Percentiles rank a stretch among this genome's conserved stretches.
Conservation (phyloP, 441 rosid species). For the Geranium incanum region DNA sequence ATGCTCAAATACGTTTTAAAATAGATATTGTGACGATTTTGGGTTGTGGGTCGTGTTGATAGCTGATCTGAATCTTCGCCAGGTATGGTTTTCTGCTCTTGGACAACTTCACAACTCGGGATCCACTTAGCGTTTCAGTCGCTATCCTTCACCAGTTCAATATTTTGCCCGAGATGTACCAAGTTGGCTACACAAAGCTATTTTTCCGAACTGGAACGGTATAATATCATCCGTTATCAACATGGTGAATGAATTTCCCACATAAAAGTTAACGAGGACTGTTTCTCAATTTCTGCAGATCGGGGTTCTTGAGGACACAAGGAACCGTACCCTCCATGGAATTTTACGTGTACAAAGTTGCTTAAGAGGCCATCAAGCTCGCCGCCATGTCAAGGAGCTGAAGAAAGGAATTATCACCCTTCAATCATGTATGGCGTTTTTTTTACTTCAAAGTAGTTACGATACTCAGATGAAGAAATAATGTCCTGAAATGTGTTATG, state of each 20-base stretch:
- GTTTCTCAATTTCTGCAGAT: conserved; percentile 47
- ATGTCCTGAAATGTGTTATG: background rate
- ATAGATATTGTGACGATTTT: conserved; percentile 5
- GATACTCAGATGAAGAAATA: conserved; percentile 4
- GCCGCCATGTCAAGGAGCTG: conserved; percentile 51
- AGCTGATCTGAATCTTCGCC: conserved; percentile 22
- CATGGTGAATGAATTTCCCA: background rate
- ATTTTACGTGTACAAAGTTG: conserved; percentile 90
- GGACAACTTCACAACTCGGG: conserved; percentile 68
- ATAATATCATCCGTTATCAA: conserved; percentile 6
- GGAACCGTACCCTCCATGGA: conserved; percentile 90
- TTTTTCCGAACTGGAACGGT: conserved; percentile 98
- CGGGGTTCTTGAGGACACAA: conserved; percentile 95
- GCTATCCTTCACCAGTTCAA: conserved; percentile 97
- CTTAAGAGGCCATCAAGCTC: conserved; percentile 92
- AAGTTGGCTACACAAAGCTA: conserved; percentile 94
- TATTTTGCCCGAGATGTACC: conserved; percentile 97
- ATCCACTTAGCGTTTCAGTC: conserved; percentile 90
- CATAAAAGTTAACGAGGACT: conserved; percentile 13
- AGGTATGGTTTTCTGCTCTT: conserved; percentile 96
- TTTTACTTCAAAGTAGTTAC: conserved; percentile 3
- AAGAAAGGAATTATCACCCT: conserved; percentile 52
- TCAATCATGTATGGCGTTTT: conserved; percentile 62
- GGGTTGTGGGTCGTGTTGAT: conserved; percentile 14
- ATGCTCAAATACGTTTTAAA: conserved; percentile 2